Percentiles rank a stretch among this genome's conserved stretches.
These are phyloP conservation scores for Fusarium circinatum DNA, from an alignment of 2,329 filamentous ascomycete species.

Conservation along the genomic window DNA sequence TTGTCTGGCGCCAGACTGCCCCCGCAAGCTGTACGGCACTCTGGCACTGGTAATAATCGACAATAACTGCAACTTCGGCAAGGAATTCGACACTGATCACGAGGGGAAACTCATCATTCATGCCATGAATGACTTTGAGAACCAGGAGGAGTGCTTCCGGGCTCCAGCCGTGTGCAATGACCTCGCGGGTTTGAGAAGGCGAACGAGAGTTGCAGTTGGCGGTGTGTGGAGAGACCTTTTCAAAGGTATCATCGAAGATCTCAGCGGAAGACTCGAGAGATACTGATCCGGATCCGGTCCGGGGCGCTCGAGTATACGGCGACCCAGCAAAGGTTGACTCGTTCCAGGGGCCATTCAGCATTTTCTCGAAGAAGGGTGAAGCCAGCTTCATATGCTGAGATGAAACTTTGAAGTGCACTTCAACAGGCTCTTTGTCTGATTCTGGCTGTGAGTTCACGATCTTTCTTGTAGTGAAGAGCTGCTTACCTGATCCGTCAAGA, in stretches of 20 bases:
- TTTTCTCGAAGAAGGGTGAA: neutral
- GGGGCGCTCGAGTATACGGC: neutral
- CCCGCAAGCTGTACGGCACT: neutral
- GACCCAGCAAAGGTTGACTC: accelerated
- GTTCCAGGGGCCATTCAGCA: neutral
- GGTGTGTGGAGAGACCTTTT: neutral
- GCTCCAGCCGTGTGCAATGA: neutral
- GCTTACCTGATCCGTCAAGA: neutral
- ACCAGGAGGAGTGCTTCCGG: neutral
- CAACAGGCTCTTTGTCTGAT: neutral
- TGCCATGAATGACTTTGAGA: slow-evolving; percentile 8
- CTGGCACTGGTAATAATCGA: slow-evolving; percentile 11
- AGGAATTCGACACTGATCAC: neutral
- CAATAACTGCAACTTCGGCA: neutral
- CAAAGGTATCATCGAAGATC: neutral
- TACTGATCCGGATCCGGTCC: neutral
- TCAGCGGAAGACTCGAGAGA: neutral
- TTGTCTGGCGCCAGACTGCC: neutral
- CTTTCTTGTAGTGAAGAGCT: neutral
- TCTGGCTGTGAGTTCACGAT: neutral
- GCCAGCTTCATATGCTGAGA: neutral
- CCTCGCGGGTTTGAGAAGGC: neutral
- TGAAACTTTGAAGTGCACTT: neutral
- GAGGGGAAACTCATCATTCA: neutral
- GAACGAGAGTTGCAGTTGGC: neutral